Evolutionary conservation across 805 yeast species (phyloP), one percentile per base, ranked within the genome.

Genomic region (Yueomyces sp.): DNA sequence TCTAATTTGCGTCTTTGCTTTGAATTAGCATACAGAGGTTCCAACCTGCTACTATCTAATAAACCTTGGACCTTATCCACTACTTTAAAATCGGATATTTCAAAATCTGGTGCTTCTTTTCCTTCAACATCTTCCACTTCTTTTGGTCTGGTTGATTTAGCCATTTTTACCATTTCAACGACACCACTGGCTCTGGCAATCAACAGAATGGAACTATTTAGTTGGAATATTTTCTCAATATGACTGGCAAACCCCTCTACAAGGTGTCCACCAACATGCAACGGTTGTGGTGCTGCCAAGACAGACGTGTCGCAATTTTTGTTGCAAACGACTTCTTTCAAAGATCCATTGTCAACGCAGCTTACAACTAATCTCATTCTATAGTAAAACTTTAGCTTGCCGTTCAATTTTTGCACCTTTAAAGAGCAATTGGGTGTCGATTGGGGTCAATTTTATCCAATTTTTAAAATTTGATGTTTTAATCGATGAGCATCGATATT

Each of bases 301-400:
- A 69, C 67, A 4, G 95, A 82, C 3, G 95, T 86, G 54, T 88
- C 94, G 0, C 90, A 80, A 0, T 88, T 90, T 42, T 70, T 65
- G 26, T 65, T 57, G 52, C 86, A 85, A 4, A 69, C 54, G 6
- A 85, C 65, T 55, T 79, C 86, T 52, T 81, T 81, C 43, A 80
- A 50, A 4, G 74, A 68, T 1, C 88, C 87, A 2, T 75, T 71
- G 52, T 82, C 88, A 47, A 76, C 82, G 19, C 84, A 73, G 38
- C 85, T 68, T 3, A 70, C 79, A 39, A 82, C 52, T 11, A 81
- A 56, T 59, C 73, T 79, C 90, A 82, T 80, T 8, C 11, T 44
- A 28, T 11, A n/a, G 30, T 19, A 19, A 19, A 19, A 19, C 19
- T 19, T 19, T 19, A 19, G 19, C 7, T 19, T 19, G 19, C 19